phyloP scores from a whole-genome alignment of 2,329 filamentous ascomycete species.

The Parastagonospora avenae region DNA sequence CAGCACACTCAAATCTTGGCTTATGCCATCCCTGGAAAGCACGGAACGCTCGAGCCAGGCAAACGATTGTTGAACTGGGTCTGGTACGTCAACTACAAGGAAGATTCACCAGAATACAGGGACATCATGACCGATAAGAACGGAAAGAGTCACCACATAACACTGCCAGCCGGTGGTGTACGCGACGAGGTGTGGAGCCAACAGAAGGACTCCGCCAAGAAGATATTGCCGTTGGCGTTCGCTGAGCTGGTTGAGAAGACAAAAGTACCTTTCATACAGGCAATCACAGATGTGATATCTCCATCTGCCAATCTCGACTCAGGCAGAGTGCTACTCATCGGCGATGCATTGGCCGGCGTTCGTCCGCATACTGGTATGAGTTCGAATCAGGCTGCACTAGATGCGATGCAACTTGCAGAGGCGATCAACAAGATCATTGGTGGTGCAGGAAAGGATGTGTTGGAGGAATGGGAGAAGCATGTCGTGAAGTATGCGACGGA shows the following conservation, averaged over 20 bases:
- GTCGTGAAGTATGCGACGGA: conserved; percentile 17
- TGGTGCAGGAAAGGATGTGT: conserved; percentile 33
- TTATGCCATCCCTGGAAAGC: conserved; percentile 51
- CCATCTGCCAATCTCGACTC: conserved; percentile 42
- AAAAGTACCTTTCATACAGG: conserved; percentile 50
- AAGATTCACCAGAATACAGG: conserved; percentile 42
- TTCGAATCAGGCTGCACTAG: conserved; percentile 53
- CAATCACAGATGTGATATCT: conserved; percentile 50
- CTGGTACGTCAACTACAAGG: conserved; percentile 51
- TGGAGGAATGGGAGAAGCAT: conserved; percentile 39
- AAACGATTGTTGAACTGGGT: conserved; percentile 54
- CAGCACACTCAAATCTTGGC: conserved; percentile 22
- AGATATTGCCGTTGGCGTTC: conserved; percentile 45
- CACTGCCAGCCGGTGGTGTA: conserved; percentile 49
- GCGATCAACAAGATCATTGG: conserved; percentile 38
- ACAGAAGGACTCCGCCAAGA: conserved; percentile 35
- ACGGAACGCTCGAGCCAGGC: conserved; percentile 44
- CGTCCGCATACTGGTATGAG: conserved; percentile 52
- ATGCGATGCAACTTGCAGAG: conserved; percentile 43
- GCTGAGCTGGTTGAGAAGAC: conserved; percentile 49
- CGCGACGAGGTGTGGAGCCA: conserved; percentile 44
- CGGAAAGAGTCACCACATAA: conserved; percentile 47
- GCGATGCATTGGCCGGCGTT: conserved; percentile 53
- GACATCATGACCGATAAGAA: conserved; percentile 52
- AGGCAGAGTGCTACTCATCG: conserved; percentile 51